Conservation (phyloP, 495 filamentous ascomycete species). For the Xylaria cubensis region DNA sequence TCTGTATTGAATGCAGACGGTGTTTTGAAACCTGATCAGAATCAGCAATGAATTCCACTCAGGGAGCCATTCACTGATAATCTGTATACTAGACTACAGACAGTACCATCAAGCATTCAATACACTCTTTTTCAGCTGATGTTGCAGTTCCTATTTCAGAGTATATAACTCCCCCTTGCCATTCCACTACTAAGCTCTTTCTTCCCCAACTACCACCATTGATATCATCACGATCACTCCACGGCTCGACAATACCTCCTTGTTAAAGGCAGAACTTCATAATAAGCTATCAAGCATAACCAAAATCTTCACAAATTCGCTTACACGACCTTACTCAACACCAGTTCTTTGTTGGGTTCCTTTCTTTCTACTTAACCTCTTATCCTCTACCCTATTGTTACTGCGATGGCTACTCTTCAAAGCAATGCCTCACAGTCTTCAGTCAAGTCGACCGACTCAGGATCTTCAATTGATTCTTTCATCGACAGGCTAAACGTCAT, state of each 20-base stretch:
- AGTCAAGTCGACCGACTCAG: not conserved
- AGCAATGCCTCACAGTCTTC: not conserved
- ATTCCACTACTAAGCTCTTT: not conserved
- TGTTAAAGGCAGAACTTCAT: not conserved
- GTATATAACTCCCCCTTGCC: not conserved
- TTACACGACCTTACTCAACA: not conserved
- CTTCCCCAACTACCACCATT: not conserved
- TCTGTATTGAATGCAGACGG: not conserved
- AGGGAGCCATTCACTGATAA: not conserved
- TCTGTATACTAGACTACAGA: not conserved
- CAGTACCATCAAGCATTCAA: not conserved
- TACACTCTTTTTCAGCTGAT: not conserved
- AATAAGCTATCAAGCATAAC: not conserved
- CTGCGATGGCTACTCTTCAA: not conserved
- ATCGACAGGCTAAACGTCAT: not conserved
- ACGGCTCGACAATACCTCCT: not conserved
- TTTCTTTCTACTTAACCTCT: not conserved
- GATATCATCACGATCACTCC: not conserved
- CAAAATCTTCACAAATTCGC: not conserved
- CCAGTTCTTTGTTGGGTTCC: not conserved
- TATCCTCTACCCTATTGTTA: not conserved
- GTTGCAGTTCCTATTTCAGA: not conserved
- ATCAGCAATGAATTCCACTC: not conserved
- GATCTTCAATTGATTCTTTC: not conserved
- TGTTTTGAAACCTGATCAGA: not conserved